Evolutionary conservation across 2,329 filamentous ascomycete species (phyloP).

Genomic region (Diplodia seriata): DNA sequence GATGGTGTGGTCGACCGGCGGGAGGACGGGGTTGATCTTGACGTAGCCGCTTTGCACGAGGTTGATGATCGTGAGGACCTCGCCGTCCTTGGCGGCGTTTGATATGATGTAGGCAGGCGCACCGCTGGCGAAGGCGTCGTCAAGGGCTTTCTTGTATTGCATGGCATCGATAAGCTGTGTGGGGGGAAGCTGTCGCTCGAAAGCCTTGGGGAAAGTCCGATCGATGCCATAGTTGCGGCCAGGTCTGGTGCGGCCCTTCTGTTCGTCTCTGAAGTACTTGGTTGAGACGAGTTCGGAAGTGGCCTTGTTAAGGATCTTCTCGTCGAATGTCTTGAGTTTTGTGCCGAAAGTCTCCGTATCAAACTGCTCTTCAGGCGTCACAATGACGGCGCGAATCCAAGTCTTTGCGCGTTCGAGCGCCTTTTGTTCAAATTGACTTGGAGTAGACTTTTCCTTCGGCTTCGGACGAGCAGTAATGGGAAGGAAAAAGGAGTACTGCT

Average conservation of each 20-base stretch:
- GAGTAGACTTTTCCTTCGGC: not conserved
- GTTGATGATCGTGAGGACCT: conserved; percentile 71
- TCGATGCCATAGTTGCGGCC: conserved; percentile 70
- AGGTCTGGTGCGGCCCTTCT: conserved; percentile 63
- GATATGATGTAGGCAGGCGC: conserved; percentile 51
- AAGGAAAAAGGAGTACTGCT: conserved; percentile 31
- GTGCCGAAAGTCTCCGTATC: conserved; percentile 48
- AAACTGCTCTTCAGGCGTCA: conserved; percentile 52
- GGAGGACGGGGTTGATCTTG: conserved; percentile 59
- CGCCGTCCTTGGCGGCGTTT: conserved; percentile 67
- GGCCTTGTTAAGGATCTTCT: conserved; percentile 51
- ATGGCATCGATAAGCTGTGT: conserved; percentile 58
- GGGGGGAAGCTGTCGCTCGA: conserved; percentile 55
- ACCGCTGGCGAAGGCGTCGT: conserved; percentile 56
- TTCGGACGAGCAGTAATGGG: conserved; percentile 40
- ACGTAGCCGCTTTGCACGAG: conserved; percentile 67
- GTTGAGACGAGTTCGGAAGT: conserved; percentile 62
- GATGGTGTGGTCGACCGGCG: conserved; percentile 61
- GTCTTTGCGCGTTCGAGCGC: conserved; percentile 21
- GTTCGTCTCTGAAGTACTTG: conserved; percentile 66
- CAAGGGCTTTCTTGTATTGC: conserved; percentile 66
- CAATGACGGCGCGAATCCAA: conserved; percentile 55
- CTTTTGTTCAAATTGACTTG: not conserved
- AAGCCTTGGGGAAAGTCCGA: conserved; percentile 62
- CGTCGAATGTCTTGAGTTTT: conserved; percentile 49